Evolutionary conservation across 306 rosid species (phyloP), one percentile per base, ranked within the genome.

Genomic region (Glycyrrhiza uralensis): DNA sequence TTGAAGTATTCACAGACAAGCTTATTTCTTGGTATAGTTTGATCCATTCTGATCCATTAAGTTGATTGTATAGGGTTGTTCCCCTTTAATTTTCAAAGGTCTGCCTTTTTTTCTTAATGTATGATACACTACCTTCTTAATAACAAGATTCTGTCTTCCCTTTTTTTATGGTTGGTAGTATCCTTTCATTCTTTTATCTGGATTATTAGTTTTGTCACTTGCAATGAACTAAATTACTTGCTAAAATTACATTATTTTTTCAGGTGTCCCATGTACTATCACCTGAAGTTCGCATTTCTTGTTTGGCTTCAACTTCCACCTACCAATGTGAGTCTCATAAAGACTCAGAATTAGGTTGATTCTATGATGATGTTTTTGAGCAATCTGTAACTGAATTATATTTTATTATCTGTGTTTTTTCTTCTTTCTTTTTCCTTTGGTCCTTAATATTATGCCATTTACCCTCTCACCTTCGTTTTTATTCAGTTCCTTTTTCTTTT

Each of bases 291-390:
- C 65, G 97, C 94, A 45, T 93, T 93, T 86, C 97, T 93, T 80
- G 96, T 93, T 60, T 93, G 98, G 98, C 96, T 93, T 76, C 98
- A 93, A 82, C 97, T 93, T 82, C 98, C 98, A 23, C 44, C 89
- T 32, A 76, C 81, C 26, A 69, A 79, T 87, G 98, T 91, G 81
- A 85, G 97, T 84, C 72, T 30, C 8, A 69, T 61, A 9, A 41
- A 45, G 71, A 35, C 19, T 54, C 18, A 39, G 46, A 78, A 26
- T 75, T 71, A 57, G 50, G 15, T 55, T 69, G 38, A 50, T 30
- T 74, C 14, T 67, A 5, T 52, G 18, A 63, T 52, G 58, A 64
- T 55, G 66, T 20, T 61, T 72, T 18, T 60, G 44, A 62, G 36
- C 38, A 29, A 54, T 61, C 52, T 60, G 26, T 44, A 32, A 42